Evolutionary conservation across 2,329 filamentous ascomycete species (phyloP).

Genomic region (Exophiala oligosperma): DNA sequence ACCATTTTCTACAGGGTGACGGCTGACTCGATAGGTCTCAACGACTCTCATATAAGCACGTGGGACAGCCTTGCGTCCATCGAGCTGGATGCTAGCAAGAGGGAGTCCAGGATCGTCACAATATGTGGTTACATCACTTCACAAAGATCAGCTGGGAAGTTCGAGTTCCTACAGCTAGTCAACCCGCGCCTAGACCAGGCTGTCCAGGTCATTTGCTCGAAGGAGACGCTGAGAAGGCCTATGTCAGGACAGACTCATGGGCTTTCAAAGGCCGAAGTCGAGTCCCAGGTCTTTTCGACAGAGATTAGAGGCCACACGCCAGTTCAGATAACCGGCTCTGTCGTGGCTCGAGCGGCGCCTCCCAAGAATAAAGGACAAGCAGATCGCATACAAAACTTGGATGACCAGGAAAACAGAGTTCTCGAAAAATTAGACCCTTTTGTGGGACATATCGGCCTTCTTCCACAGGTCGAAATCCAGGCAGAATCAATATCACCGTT

Average conservation of each 20-base stretch:
- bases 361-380: constrained; percentile 2
- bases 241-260: too few relatives aligned
- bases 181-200: constrained; percentile 18
- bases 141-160: constrained; percentile 17
- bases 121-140: constrained; percentile 28
- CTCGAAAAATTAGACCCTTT: constrained; percentile 20
- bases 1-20: background rate
- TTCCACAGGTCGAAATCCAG: constrained; percentile 56
- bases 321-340: constrained; percentile 14
- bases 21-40: constrained; percentile 5
- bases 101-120: constrained; percentile 1
- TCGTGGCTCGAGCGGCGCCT: constrained; percentile 9
- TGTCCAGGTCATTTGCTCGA: constrained; percentile 28
- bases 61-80: constrained; percentile 14
- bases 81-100: background rate
- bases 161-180: constrained; percentile 25
- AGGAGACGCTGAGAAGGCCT: background rate
- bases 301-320: constrained; percentile 16
- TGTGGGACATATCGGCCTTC: constrained; percentile 26
- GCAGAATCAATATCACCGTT: constrained; percentile 65
- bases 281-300: constrained; percentile 7
- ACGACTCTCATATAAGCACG: background rate
- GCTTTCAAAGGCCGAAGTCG: too few relatives aligned
- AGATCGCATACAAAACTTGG: constrained; percentile 30
- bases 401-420: constrained; percentile 11